Conservation (phyloP, 2,329 filamentous ascomycete species). For the Cadophora sp. region DNA sequence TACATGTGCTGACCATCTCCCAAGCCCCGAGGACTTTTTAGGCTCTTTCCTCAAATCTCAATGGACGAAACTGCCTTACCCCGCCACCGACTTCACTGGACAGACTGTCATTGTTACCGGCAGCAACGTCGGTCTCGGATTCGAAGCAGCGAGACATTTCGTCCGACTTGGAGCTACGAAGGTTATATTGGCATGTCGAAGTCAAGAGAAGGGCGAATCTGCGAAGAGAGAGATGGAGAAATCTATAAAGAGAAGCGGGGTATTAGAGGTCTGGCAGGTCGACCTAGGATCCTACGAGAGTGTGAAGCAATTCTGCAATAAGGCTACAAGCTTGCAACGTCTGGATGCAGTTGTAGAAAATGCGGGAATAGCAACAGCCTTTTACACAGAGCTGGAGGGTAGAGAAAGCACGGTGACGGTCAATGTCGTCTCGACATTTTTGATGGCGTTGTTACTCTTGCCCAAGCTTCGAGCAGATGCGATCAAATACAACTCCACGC, state of each 20-base stretch:
- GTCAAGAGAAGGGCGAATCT: constrained; percentile 31
- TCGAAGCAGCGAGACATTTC: constrained; percentile 52
- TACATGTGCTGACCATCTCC: neutral
- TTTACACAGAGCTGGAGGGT: constrained; percentile 37
- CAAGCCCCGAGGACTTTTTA: constrained; percentile 38
- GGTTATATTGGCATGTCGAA: constrained; percentile 43
- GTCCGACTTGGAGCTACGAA: constrained; percentile 34
- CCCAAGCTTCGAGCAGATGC: constrained; percentile 40
- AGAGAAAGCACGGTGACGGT: constrained; percentile 42
- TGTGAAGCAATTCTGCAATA: constrained; percentile 52
- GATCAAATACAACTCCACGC: constrained; percentile 31
- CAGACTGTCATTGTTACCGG: constrained; percentile 56
- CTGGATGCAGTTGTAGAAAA: constrained; percentile 55
- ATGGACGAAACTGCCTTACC: constrained; percentile 39
- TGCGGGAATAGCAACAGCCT: constrained; percentile 37
- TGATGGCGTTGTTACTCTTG: constrained; percentile 43
- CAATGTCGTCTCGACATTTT: constrained; percentile 45
- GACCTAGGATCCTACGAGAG: constrained; percentile 57
- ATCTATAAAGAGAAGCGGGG: constrained; percentile 24
- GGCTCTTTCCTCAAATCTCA: constrained; percentile 40
- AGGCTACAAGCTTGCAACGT: constrained; percentile 48
- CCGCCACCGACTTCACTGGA: constrained; percentile 33
- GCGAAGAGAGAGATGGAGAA: constrained; percentile 31
- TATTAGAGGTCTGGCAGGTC: constrained; percentile 55
- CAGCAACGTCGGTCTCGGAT: constrained; percentile 56